Conservation (phyloP, 2,329 filamentous ascomycete species). For the Golovinomyces cichoracearum region DNA sequence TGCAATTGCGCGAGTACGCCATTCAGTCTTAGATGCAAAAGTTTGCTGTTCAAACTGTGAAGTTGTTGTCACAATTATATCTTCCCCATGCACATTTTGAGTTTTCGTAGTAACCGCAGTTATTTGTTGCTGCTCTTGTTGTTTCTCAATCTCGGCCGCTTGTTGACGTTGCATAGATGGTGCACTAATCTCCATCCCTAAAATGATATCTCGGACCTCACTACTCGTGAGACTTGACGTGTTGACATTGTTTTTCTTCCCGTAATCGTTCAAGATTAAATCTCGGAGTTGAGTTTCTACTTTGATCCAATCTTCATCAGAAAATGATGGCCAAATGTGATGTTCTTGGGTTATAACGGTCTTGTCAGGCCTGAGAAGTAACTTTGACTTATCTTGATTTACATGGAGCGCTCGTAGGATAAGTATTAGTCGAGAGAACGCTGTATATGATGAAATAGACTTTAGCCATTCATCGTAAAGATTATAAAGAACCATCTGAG, state of each 20-base stretch:
- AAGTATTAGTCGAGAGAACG: slow-evolving; percentile 80
- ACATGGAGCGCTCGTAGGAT: slow-evolving; percentile 89
- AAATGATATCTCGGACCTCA: slow-evolving; percentile 91
- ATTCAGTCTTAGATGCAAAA: slow-evolving; percentile 96
- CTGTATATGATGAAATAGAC: slow-evolving; percentile 93
- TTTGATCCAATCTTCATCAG: slow-evolving; percentile 97
- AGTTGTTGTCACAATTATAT: slow-evolving; percentile 94
- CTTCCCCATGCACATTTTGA: slow-evolving; percentile 85
- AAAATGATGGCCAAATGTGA: slow-evolving; percentile 89
- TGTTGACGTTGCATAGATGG: slow-evolving; percentile 96
- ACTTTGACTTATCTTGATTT: slow-evolving; percentile 94
- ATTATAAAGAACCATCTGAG: slow-evolving; percentile 99
- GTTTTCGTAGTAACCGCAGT: slow-evolving; percentile 97
- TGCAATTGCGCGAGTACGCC: slow-evolving; percentile 88
- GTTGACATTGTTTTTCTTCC: slow-evolving; percentile 99
- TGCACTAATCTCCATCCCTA: slow-evolving; percentile 98
- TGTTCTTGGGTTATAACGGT: slow-evolving; percentile 95
- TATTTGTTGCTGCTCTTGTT: slow-evolving; percentile 85
- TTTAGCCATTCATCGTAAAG: slow-evolving; percentile 97
- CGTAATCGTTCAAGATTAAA: slow-evolving; percentile 91
- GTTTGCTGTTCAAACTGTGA: slow-evolving; percentile 95
- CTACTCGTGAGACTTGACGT: slow-evolving; percentile 87
- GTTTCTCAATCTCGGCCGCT: slow-evolving; percentile 95
- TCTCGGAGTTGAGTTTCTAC: slow-evolving; percentile 92
- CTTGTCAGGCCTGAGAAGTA: slow-evolving; percentile 85